Evolutionary conservation across 108 stramenopile genomes (phyloP).

Genomic region (Cyclotella kingstonii): DNA sequence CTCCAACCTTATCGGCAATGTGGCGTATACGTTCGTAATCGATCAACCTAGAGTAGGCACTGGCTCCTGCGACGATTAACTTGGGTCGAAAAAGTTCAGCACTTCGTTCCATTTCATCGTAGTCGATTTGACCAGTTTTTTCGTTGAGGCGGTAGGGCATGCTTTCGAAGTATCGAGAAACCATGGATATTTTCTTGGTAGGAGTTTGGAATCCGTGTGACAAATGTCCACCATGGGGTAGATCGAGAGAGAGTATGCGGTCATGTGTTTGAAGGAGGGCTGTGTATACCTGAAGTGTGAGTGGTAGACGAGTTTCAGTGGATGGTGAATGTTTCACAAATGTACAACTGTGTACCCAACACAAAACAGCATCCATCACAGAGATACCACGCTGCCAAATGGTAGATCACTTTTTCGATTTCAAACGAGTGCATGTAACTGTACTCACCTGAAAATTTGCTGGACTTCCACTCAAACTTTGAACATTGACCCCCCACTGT

Average conservation of each 20-base stretch:
- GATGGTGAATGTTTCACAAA: background rate
- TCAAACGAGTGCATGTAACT: too few relatives aligned
- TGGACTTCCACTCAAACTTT: constrained; percentile 95
- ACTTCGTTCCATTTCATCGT: constrained; percentile 95
- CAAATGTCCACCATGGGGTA: constrained; percentile 98
- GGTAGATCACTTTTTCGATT: too few relatives aligned
- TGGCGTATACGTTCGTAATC: constrained; percentile 98
- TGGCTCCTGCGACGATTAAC: constrained; percentile 98
- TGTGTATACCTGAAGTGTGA: constrained; percentile 88
- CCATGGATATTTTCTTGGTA: constrained; percentile 93
- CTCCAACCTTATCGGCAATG: constrained; percentile 91
- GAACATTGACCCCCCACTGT: constrained; percentile 93
- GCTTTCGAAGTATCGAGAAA: constrained; percentile 96
- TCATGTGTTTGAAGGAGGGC: constrained; percentile 97
- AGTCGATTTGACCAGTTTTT: constrained; percentile 94
- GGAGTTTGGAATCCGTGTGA: constrained; percentile 98
- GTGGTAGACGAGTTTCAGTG: background rate
- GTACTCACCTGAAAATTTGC: constrained; percentile 95
- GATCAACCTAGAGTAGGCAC: constrained; percentile 97
- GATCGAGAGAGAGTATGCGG: constrained; percentile 97
- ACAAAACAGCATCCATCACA: background rate
- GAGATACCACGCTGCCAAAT: background rate
- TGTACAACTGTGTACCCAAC: background rate
- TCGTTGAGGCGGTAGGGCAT: constrained; percentile 99
- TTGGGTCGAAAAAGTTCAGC: constrained; percentile 98